Evolutionary conservation across 2,329 filamentous ascomycete genomes (phyloP), one percentile per base, ranked within the genome.

Genomic region (Magnaporthales sp.): DNA sequence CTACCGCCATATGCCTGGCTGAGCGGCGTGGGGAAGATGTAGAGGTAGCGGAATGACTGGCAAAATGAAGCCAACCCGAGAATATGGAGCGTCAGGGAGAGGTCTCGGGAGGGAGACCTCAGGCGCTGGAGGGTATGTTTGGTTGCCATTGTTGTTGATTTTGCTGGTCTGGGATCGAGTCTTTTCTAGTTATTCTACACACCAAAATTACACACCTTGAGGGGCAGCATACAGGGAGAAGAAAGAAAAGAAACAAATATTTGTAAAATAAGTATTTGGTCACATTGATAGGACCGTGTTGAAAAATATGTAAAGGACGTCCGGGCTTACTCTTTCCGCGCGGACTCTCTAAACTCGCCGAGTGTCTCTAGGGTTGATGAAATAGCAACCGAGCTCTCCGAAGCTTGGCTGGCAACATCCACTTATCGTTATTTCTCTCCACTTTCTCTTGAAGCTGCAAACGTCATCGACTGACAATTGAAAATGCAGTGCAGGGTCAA

Each of bases 71-170:
- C 71, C 62, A 84, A 78, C 64, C 86, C 86, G 1, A 79, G 69
- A 2, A 81, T 75, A 75, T 93, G 90, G 58, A 91, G 75, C 10
- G 85, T 68, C 26, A 89, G 83, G 2, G 90, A 92, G 67, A 86
- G 71, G 56, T 83, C 83, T 67, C 84, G 84, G 1, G 88, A 89
- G 0, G 90, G 90, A 68, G 89, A 88, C 3, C 81, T 73, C 24
- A 91, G 77, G 54, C 88, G 82, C 76, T 92, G 90, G 4, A 91
- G 81, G 60, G 84, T 86, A 77, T 92, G 89, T 65, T 69, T 71
- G 7, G 13, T 29, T 27, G 54, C 6, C 51, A 61, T 66, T 58
- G 62, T 63, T 46, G 31, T 24, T 31, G n/a, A 58, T 22, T 22
- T 58, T 58, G n/a, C 51, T 58, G 4, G 22, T 58, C 1, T 24